Evolutionary conservation across 352 stramenopile genomes (phyloP), one percentile per base, ranked within the genome.

Genomic region (Globisporangium emineosum): DNA sequence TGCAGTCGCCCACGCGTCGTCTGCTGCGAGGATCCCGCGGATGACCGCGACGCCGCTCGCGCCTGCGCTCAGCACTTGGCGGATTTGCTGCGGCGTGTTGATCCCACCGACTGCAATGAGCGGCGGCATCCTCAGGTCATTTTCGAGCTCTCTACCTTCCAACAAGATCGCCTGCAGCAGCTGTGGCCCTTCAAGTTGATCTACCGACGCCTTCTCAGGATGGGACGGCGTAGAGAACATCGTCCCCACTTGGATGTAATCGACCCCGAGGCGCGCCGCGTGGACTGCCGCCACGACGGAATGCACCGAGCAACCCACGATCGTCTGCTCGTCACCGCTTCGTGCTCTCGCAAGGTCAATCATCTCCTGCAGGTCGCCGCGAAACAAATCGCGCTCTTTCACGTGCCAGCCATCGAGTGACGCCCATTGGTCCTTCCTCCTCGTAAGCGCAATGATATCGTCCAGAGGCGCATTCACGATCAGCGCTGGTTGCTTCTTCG

Each of bases 161-260:
- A 6, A 32, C 10, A 43, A 66, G 53, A 87, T 77, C 23, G 30
- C 51, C 0, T 35, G 30, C 30, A 87, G 55, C 21, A 87, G 30
- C 8, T 63, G 30, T 0, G 78, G 78, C 0, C 78, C 78, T 75
- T 87, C 76, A 0, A 85, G 37, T 15, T 65, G 37, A 5, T 62
- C 30, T 10, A 15, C 27, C 8, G 47, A 40, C 12, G 19, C 45
- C 64, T 87, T 87, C 25, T 87, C 78, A 1, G 78, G 78, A 13
- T 87, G 78, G 0, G 78, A 82, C 12, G 57, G 35, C 12, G 78
- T 87, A 2, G 59, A 53, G 47, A 87, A 87, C 78, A 87, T 87
- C 13, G 78, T 87, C 1, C 78, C 78, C 29, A 85, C 78, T 56
- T 87, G 78, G 9, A 87, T 56, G 37, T 85, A 85, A 42, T 78